These are phyloP conservation scores for Nephelium lappaceum DNA, from an alignment of 345 rosid genomes.

Conservation along the genomic window DNA sequence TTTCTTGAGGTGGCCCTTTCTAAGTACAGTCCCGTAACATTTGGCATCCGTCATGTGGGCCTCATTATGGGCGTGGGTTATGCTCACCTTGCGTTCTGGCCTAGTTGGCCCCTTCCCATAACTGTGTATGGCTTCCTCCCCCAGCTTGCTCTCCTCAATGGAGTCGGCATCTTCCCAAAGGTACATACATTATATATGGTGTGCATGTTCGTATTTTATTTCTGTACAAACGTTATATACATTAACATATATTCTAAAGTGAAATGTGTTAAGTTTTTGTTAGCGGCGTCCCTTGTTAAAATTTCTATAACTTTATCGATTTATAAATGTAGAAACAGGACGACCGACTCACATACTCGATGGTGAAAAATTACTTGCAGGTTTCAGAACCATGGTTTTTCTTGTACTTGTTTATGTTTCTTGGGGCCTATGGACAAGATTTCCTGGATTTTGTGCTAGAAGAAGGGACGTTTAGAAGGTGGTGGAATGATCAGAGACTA, in stretches of 20 bases:
- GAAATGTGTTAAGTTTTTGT: too few species aligned
- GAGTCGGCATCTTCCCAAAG: slow-evolving; percentile 55
- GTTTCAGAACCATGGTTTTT: slow-evolving; percentile 63
- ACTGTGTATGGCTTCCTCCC: slow-evolving; percentile 61
- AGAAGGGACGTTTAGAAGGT: slow-evolving; percentile 48
- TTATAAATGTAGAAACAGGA: too few species aligned
- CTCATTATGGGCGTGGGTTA: slow-evolving; percentile 38
- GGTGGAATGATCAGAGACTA: slow-evolving; percentile 81
- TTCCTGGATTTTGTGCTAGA: slow-evolving; percentile 38
- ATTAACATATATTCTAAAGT: not conserved
- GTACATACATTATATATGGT: slow-evolving; percentile 26
- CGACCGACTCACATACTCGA: not conserved
- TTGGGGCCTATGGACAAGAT: slow-evolving; percentile 67
- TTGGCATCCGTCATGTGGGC: slow-evolving; percentile 48
- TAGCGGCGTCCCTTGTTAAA: too few species aligned
- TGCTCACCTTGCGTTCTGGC: slow-evolving; percentile 50
- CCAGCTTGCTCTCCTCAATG: slow-evolving; percentile 55
- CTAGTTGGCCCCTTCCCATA: slow-evolving; percentile 54
- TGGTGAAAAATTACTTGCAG: slow-evolving; percentile 22
- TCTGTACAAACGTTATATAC: not conserved
- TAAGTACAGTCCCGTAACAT: slow-evolving; percentile 45
- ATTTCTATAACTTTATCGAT: too few species aligned
- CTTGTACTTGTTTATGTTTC: slow-evolving; percentile 60
- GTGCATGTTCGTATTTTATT: too few species aligned
- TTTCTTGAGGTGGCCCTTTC: slow-evolving; percentile 52